These are phyloP conservation scores for Debaryomyces subglobosus DNA, from an alignment of 1,139 yeast species.

Conservation along the genomic window DNA sequence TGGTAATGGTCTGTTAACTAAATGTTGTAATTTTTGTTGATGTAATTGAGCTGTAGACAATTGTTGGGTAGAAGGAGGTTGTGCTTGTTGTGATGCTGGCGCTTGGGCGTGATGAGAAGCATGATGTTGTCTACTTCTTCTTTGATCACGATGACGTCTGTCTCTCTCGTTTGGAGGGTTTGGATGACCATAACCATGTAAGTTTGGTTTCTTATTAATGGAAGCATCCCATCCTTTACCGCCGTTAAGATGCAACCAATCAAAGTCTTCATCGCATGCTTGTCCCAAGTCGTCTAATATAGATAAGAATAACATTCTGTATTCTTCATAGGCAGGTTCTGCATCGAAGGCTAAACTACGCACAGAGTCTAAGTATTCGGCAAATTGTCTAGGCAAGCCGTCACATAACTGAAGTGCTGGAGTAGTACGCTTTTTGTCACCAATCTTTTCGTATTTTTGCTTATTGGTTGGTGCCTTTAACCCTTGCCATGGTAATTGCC, in stretches of 20 bases:
- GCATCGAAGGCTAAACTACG: constrained; percentile 87
- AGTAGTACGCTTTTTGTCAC: constrained; percentile 89
- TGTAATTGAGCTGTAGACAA: constrained; percentile 48
- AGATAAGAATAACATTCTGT: constrained; percentile 73
- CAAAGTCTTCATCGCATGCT: constrained; percentile 82
- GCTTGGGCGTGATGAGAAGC: constrained; percentile 29
- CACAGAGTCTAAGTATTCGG: constrained; percentile 81
- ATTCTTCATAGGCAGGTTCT: constrained; percentile 90
- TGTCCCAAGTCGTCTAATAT: constrained; percentile 74
- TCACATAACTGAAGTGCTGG: constrained; percentile 76
- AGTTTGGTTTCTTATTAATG: constrained; percentile 82
- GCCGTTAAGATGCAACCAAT: constrained; percentile 91
- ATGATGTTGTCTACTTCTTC: constrained; percentile 44
- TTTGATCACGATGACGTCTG: constrained; percentile 51
- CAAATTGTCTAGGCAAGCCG: constrained; percentile 85
- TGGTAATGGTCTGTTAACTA: constrained; percentile 54
- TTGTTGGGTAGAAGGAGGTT: constrained; percentile 24
- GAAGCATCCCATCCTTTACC: constrained; percentile 91
- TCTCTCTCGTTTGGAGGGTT: constrained; percentile 58
- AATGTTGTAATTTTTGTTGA: constrained; percentile 54
- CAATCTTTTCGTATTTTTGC: constrained; percentile 94
- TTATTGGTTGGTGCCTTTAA: constrained; percentile 97
- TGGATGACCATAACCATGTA: constrained; percentile 85
- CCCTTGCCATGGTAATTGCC: constrained; percentile 98
- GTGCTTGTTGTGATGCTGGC: constrained; percentile 23